phyloP scores from a whole-genome alignment of 768 basidiomycete genomes.

The Porpolomopsis calyptriformis region DNA sequence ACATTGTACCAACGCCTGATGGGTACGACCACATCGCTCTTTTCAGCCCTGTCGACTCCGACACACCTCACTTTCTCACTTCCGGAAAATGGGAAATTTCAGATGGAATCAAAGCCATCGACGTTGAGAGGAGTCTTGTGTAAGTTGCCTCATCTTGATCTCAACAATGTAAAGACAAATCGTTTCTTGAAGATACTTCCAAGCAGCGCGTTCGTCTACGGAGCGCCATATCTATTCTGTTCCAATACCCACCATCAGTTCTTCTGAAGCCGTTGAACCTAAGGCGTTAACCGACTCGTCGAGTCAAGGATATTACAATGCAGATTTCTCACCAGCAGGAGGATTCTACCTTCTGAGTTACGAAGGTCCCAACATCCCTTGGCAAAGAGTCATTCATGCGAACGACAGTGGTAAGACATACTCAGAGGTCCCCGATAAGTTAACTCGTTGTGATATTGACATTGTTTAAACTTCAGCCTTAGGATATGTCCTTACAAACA shows the following conservation, averaged over 20 bases:
- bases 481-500: conserved; percentile 59
- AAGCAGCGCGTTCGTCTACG: conserved; percentile 70
- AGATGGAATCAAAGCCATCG: conserved; percentile 59
- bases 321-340: conserved; percentile 74
- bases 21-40: conserved; percentile 92
- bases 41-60: conserved; percentile 66
- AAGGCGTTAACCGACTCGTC: conserved; percentile 42
- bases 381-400: conserved; percentile 68
- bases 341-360: conserved; percentile 80
- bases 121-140: conserved; percentile 58
- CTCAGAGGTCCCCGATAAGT: not conserved
- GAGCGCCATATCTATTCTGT: conserved; percentile 80
- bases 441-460: not conserved
- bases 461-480: conserved; percentile 32
- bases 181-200: conserved; percentile 59
- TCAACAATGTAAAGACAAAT: not conserved
- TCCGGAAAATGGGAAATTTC: conserved; percentile 87
- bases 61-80: conserved; percentile 74
- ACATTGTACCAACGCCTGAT: conserved; percentile 70
- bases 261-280: conserved; percentile 28
- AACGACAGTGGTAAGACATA: conserved; percentile 28
- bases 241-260: conserved; percentile 44
- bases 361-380: conserved; percentile 73
- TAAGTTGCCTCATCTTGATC: conserved; percentile 29
- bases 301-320: conserved; percentile 46